Conservation (phyloP, 208 protist species). For the Leishmania lainsoni region DNA sequence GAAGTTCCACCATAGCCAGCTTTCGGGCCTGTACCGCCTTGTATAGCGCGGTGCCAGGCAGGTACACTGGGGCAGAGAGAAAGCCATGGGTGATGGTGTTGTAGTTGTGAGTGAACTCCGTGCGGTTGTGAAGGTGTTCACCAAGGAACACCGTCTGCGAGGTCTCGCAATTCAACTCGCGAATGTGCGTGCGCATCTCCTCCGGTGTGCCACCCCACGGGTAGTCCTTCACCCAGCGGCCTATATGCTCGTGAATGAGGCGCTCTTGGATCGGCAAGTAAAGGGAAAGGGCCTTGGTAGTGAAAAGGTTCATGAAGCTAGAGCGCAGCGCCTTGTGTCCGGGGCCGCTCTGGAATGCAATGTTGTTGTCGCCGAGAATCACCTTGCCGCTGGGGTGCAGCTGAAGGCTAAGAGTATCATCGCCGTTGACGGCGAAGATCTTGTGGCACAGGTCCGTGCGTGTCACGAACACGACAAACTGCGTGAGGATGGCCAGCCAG, state of each 20-base stretch:
- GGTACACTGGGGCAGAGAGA: constrained; percentile 89
- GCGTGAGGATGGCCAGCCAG: constrained; percentile 72
- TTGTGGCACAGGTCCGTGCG: constrained; percentile 80
- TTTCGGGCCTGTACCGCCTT: constrained; percentile 90
- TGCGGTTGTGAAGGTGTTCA: constrained; percentile 84
- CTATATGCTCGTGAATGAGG: constrained; percentile 70
- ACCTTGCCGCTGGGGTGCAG: constrained; percentile 85
- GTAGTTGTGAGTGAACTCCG: constrained; percentile 92
- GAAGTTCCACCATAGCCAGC: constrained; percentile 81
- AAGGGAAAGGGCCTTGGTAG: constrained; percentile 81
- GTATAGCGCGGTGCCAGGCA: constrained; percentile 92
- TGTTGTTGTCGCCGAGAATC: constrained; percentile 88
- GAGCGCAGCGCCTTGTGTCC: constrained; percentile 80
- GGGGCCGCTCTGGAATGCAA: constrained; percentile 86
- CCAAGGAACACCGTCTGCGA: constrained; percentile 94
- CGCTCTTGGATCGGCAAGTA: constrained; percentile 84
- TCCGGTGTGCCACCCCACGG: constrained; percentile 57
- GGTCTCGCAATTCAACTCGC: constrained; percentile 92
- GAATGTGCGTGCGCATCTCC: constrained; percentile 84
- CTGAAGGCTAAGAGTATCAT: constrained; percentile 75
- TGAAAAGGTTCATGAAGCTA: constrained; percentile 88
- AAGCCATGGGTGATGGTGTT: constrained; percentile 94
- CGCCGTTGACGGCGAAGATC: constrained; percentile 81
- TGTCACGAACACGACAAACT: constrained; percentile 83
- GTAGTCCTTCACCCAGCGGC: constrained; percentile 65